Evolutionary conservation across 768 basidiomycete genomes (phyloP), one percentile per base, ranked within the genome.

Genomic region (Leucocoprinus sp.): DNA sequence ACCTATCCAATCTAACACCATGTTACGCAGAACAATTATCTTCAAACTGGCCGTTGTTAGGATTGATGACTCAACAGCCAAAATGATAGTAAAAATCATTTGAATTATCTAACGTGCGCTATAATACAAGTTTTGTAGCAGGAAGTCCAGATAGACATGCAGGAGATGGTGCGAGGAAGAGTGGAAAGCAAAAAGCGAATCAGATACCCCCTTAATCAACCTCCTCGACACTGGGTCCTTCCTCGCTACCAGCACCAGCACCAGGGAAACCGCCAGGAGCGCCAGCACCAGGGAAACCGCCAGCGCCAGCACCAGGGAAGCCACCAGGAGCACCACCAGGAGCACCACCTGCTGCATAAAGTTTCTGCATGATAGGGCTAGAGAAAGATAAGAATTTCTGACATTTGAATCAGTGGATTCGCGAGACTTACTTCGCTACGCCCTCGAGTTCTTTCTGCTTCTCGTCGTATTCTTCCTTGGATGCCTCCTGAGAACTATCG

Each of bases 361-460:
- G 75, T 68, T 78, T 74, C 61, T 75, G 74, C 75, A 77, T 77
- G 58, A 76, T 76, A 50, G 75, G 75, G 63, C 68, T 69, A 45
- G 22, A 53, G 41, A 34, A 29, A 36, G 26, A 19, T 28, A 35
- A 50, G 3, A n/a, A 44, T n/a, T 14, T 1, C 11, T 23, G 19
- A 15, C 36, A 18, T 15, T 6, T n/a, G n/a, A 4, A 39, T 4
- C 18, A 5, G 21, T 23, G 2, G 8, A 3, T 8, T 5, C n/a
- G 37, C 12, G 18, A 26, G 36, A 62, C 57, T 23, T 64, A 69
- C 68, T 80, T 87, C 56, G 91, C 88, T 54, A 93, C 60, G 14
- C 58, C 67, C 70, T 96, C 93, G 41, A 97, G 72, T 68, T 96
- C 93, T 74, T 93, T 93, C 63, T 93, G 92, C 69, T 81, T 85